phyloP scores from a whole-genome alignment of 805 yeast species.

The Sugiyamaella valdiviana region DNA sequence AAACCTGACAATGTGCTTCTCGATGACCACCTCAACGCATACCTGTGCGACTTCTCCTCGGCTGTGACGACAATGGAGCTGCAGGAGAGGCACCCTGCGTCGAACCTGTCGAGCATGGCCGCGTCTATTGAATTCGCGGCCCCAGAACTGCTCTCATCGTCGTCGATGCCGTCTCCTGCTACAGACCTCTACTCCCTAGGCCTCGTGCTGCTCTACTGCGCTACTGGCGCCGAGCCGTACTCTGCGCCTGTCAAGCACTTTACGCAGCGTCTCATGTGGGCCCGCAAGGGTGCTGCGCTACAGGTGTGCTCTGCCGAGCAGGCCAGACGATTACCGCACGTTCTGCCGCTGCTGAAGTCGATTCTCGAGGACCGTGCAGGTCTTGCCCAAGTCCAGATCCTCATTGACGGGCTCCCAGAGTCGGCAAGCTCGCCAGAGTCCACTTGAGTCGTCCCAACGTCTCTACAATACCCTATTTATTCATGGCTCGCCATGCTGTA shows the following conservation, averaged over 20 bases:
- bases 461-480: neutral
- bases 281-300: constrained; percentile 25
- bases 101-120: constrained; percentile 29
- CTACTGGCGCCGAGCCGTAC: constrained; percentile 44
- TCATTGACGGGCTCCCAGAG: neutral
- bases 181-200: constrained; percentile 46
- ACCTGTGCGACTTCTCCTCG: constrained; percentile 46
- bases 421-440: neutral
- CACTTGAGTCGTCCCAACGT: neutral
- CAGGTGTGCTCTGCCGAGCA: constrained; percentile 19
- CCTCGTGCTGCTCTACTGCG: constrained; percentile 39
- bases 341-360: constrained; percentile 5
- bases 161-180: constrained; percentile 28
- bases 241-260: constrained; percentile 26
- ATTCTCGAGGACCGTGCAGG: constrained; percentile 9
- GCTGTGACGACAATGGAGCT: constrained; percentile 25
- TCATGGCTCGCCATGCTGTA: constrained; percentile 7
- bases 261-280: constrained; percentile 30
- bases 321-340: constrained; percentile 1
- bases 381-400: neutral
- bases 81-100: constrained; percentile 17
- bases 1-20: constrained; percentile 43
- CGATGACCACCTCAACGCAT: constrained; percentile 27
- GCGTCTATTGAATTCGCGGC: constrained; percentile 41
- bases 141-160: constrained; percentile 38